Conservation (phyloP, 2,329 filamentous ascomycete species). For the Pseudogymnoascus sp. region DNA sequence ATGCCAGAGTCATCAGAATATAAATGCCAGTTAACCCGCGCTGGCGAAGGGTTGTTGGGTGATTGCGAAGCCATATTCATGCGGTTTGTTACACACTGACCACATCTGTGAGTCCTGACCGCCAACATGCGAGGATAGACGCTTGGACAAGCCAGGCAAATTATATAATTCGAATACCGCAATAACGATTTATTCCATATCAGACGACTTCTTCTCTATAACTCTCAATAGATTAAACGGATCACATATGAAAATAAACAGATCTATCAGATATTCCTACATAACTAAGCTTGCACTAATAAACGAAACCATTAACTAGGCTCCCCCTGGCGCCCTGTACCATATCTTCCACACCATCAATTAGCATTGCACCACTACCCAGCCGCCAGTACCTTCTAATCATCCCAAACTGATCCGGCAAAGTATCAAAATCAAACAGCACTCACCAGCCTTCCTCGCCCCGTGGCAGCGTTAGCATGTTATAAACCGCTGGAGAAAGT, state of each 20-base stretch:
- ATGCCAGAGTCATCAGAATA: background rate
- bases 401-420: background rate
- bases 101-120: background rate
- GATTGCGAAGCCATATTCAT: background rate
- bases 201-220: background rate
- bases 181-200: background rate
- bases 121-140: background rate
- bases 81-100: background rate
- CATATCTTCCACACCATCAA: background rate
- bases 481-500: background rate
- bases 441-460: background rate
- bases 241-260: background rate
- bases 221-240: background rate
- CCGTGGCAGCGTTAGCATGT: background rate
- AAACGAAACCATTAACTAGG: background rate
- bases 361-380: background rate
- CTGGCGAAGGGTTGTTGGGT: background rate
- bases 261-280: background rate
- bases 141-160: background rate
- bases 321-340: background rate
- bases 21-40: background rate
- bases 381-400: background rate
- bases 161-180: background rate
- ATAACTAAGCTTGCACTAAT: background rate
- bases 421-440: too few species aligned